phyloP scores from a whole-genome alignment of 495 filamentous ascomycete species.

The Neohortaea acidophila region DNA sequence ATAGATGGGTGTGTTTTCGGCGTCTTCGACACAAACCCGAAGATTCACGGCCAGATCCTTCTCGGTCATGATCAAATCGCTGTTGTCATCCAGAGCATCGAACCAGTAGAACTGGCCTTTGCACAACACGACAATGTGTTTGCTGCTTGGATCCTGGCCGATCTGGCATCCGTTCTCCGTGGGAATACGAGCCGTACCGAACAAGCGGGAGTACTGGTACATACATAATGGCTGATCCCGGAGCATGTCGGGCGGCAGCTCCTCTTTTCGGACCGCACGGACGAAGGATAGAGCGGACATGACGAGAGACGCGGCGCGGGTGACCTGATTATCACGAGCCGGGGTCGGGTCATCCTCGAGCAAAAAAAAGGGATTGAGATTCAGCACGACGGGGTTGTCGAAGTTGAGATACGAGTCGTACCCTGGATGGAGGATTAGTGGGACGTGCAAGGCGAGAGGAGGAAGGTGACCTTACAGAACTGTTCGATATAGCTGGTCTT shows the following conservation, averaged over 20 bases:
- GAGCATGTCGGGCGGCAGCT: constrained; percentile 78
- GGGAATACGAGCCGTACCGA: constrained; percentile 87
- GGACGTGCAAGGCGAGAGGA: background rate
- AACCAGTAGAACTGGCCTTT: constrained; percentile 99
- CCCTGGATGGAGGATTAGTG: constrained; percentile 41
- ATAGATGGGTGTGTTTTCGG: constrained; percentile 72
- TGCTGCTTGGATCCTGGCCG: constrained; percentile 74
- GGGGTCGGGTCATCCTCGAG: constrained; percentile 96
- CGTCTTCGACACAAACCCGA: constrained; percentile 83
- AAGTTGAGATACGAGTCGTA: constrained; percentile 98
- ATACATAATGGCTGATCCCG: constrained; percentile 76
- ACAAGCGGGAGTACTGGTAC: constrained; percentile 94
- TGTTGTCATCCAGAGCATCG: constrained; percentile 86
- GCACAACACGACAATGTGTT: constrained; percentile 87
- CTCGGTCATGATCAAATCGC: constrained; percentile 93
- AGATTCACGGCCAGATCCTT: constrained; percentile 86
- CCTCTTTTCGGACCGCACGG: constrained; percentile 80
- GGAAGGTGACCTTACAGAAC: constrained; percentile 60
- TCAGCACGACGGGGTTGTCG: constrained; percentile 93
- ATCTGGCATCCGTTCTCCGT: constrained; percentile 94
- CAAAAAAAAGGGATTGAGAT: constrained; percentile 95
- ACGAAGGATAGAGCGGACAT: constrained; percentile 86
- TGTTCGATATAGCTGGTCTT: constrained; percentile 97
- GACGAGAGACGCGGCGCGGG: constrained; percentile 79
- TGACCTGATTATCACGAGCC: constrained; percentile 89